Evolutionary conservation across 2,329 filamentous ascomycete genomes (phyloP).

Genomic region (Ophiocordyceps camponoti-saundersi): DNA sequence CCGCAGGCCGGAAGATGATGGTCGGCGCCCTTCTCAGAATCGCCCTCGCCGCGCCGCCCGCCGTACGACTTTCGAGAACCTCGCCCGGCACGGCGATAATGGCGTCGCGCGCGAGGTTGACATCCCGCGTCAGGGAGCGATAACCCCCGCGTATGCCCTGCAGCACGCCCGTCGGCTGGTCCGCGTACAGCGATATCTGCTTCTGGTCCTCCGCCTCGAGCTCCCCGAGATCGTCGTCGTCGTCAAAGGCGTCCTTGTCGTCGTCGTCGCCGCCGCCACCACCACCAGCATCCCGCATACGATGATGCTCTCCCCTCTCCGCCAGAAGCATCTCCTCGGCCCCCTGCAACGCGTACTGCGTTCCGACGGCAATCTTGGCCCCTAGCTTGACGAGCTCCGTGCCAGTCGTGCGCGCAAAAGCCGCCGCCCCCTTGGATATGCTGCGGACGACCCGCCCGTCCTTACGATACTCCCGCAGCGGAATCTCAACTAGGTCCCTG

Average conservation of each 20-base stretch:
- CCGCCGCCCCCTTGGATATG: constrained; percentile 74
- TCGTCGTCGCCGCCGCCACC: constrained; percentile 29
- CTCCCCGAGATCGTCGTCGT: constrained; percentile 37
- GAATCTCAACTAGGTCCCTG: constrained; percentile 72
- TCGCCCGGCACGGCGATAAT: constrained; percentile 91
- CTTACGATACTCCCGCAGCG: constrained; percentile 82
- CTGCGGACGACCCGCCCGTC: constrained; percentile 85
- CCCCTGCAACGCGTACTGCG: constrained; percentile 79
- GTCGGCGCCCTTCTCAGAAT: constrained; percentile 76
- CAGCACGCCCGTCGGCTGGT: constrained; percentile 78
- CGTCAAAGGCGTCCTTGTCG: constrained; percentile 46
- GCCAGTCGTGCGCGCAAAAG: constrained; percentile 85
- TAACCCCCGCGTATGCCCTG: constrained; percentile 77
- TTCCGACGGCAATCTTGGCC: constrained; percentile 86
- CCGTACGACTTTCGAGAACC: constrained; percentile 70
- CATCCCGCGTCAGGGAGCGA: constrained; percentile 64
- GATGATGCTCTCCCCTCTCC: constrained; percentile 7
- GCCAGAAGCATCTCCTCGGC: constrained; percentile 68
- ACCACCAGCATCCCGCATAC: constrained; percentile 17
- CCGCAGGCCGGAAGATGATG: constrained; percentile 76
- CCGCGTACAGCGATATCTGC: constrained; percentile 79
- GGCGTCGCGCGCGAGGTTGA: constrained; percentile 75
- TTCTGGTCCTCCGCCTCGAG: constrained; percentile 54
- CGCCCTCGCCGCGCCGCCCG: constrained; percentile 62
- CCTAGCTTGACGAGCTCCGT: constrained; percentile 89